Conservation (phyloP, 2,329 filamentous ascomycete genomes). For the Samsoniella hepiali region DNA sequence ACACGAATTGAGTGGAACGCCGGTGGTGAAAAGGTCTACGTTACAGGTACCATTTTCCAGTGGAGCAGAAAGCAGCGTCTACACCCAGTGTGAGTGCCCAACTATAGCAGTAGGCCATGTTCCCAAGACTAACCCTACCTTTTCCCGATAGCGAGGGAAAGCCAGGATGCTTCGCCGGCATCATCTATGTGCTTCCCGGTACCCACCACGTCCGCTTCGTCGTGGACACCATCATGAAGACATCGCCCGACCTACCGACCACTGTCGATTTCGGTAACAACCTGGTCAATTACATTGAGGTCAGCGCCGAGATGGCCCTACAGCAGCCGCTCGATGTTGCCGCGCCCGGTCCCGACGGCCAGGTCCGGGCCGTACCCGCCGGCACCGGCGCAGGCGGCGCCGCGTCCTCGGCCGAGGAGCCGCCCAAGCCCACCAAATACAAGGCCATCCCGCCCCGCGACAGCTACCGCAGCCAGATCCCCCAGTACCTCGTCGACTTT, state of each 20-base stretch:
- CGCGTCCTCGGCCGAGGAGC: constrained; percentile 38
- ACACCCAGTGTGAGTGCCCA: constrained; percentile 70
- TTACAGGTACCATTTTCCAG: constrained; percentile 94
- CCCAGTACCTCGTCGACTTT: constrained; percentile 80
- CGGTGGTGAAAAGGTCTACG: constrained; percentile 85
- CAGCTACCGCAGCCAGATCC: constrained; percentile 70
- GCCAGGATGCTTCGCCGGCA: constrained; percentile 68
- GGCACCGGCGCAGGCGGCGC: constrained; percentile 26
- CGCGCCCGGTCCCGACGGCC: constrained; percentile 29
- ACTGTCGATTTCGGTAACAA: constrained; percentile 98
- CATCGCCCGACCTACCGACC: constrained; percentile 81
- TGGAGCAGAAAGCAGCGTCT: constrained; percentile 95
- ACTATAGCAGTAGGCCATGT: constrained; percentile 10
- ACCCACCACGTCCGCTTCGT: constrained; percentile 97
- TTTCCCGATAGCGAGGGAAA: constrained; percentile 44
- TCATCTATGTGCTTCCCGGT: constrained; percentile 80
- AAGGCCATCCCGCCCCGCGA: constrained; percentile 51
- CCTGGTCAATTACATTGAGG: constrained; percentile 96
- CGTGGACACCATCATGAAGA: constrained; percentile 90
- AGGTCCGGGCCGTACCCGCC: constrained; percentile 29
- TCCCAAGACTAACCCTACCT: constrained; percentile 22
- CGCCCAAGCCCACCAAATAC: constrained; percentile 43
- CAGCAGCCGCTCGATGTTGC: constrained; percentile 30
- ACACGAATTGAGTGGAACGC: constrained; percentile 82
- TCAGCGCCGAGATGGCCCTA: constrained; percentile 69